A percentile compares a stretch with the other conserved stretches of the same genome.
phyloP scores from a whole-genome alignment of 75 land plant genomes.

The Pinus albicaulis region DNA sequence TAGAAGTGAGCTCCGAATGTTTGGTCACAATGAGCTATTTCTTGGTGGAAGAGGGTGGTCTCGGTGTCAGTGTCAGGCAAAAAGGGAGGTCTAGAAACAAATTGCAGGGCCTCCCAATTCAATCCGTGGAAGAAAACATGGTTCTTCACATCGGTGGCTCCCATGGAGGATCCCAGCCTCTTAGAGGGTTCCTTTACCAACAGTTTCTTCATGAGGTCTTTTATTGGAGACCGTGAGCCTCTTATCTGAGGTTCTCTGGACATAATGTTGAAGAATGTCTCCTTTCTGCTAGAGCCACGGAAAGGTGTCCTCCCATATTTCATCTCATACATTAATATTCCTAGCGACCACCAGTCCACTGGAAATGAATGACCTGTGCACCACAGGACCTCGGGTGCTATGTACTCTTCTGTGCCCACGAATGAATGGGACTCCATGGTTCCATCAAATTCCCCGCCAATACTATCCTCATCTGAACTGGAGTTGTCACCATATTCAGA shows the following conservation, averaged over 20 bases:
- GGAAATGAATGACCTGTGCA: slow-evolving; percentile 16
- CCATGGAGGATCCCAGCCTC: slow-evolving; percentile 13
- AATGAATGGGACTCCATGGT: slow-evolving; percentile 39
- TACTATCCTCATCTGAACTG: too few relatives aligned
- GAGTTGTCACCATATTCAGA: too few relatives aligned
- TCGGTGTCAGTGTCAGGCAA: background rate
- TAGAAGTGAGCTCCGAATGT: too few relatives aligned
- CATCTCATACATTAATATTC: slow-evolving; percentile 20
- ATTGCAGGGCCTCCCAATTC: slow-evolving; percentile 5
- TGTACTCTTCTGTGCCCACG: slow-evolving; percentile 38
- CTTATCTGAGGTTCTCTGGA: slow-evolving; percentile 11
- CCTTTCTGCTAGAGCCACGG: slow-evolving; percentile 18
- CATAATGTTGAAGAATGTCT: slow-evolving; percentile 25
- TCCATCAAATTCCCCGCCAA: background rate
- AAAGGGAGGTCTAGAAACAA: slow-evolving; percentile 17
- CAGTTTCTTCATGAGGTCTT: slow-evolving; percentile 6
- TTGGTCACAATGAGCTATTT: too few relatives aligned
- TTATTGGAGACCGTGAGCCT: background rate
- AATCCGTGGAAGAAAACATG: slow-evolving; percentile 19
- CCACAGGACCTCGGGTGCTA: slow-evolving; percentile 32
- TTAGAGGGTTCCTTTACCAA: slow-evolving; percentile 9
- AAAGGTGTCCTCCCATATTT: slow-evolving; percentile 20
- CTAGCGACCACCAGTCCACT: slow-evolving; percentile 33
- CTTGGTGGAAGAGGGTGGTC: too few relatives aligned
- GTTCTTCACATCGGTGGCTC: slow-evolving; percentile 13